A percentile compares a stretch with the other conserved stretches of the same genome.
Evolutionary conservation across 2,329 filamentous ascomycete species (phyloP).

Genomic region (Volutella citrinella): DNA sequence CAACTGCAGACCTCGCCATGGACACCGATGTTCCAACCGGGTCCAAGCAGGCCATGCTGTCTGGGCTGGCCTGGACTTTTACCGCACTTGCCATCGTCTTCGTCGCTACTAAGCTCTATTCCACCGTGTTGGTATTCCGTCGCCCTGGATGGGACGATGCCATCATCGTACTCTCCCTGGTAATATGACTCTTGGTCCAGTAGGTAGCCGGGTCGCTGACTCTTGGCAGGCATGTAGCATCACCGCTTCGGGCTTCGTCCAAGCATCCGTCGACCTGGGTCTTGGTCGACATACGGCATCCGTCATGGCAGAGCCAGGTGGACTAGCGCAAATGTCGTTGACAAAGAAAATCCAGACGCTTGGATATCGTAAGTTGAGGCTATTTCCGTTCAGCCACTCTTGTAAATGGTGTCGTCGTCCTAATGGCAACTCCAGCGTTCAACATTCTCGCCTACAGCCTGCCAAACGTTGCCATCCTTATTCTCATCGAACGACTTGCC

Average conservation of each 20-base stretch:
- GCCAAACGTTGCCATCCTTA: conserved; percentile 12
- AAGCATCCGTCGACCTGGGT: conserved; percentile 4
- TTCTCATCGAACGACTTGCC: conserved; percentile 11
- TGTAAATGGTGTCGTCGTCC: no score
- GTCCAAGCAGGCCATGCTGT: conserved; percentile 3
- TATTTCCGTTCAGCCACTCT: no score
- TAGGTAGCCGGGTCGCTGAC: no score
- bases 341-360: conserved; percentile 1
- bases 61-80: conserved; percentile 5
- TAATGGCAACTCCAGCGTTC: conserved; percentile 5
- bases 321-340: neutral
- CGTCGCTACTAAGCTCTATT: conserved; percentile 3
- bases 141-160: conserved; percentile 10
- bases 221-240: no score
- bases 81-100: conserved; percentile 7
- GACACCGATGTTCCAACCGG: conserved; percentile 1
- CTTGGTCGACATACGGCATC: conserved; percentile 5
- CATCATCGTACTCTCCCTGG: conserved; percentile 5
- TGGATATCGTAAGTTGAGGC: conserved; percentile 3
- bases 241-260: conserved; percentile 4
- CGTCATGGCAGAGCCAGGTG: conserved; percentile 6
- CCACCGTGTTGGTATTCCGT: conserved; percentile 5
- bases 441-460: conserved; percentile 10
- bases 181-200: no score
- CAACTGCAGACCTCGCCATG: neutral